Percentiles rank a stretch among this genome's conserved stretches.
Evolutionary conservation across 768 basidiomycete genomes (phyloP).

Genomic region (Mycena chlorophos): DNA sequence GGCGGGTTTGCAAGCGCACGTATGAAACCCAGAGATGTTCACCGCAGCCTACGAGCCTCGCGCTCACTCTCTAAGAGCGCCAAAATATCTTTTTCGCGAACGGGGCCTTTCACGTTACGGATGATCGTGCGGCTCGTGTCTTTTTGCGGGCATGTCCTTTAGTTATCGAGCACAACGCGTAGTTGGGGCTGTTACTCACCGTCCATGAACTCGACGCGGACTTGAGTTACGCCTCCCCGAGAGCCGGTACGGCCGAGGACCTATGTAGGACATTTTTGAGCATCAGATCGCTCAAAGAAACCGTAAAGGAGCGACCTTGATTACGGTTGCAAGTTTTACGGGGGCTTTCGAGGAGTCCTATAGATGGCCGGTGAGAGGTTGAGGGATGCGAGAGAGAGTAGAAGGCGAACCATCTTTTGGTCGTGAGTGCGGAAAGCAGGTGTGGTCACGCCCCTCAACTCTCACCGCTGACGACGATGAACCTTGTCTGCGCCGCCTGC

Average conservation of each 20-base stretch:
- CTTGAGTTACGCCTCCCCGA: conserved; percentile 98
- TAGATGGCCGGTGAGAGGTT: background rate
- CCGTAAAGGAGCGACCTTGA: conserved; percentile 63
- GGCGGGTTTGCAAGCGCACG: too few species aligned
- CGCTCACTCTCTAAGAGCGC: conserved; percentile 97
- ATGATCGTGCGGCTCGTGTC: conserved; percentile 93
- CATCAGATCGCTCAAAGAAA: background rate
- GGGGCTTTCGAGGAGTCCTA: conserved; percentile 88
- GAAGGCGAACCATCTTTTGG: background rate
- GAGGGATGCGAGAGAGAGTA: background rate
- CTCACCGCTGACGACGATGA: background rate
- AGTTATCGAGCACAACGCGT: too few species aligned
- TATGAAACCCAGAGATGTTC: too few species aligned
- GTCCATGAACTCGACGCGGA: conserved; percentile 99
- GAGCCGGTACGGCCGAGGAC: conserved; percentile 98
- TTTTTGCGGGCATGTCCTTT: too few species aligned
- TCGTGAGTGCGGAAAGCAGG: background rate
- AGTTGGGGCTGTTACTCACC: too few species aligned
- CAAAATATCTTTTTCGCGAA: conserved; percentile 93
- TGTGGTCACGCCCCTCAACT: background rate
- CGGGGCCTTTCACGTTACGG: conserved; percentile 98
- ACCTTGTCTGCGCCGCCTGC: too few species aligned
- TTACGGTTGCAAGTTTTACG: conserved; percentile 96
- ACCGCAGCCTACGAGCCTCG: too few species aligned
- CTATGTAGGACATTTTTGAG: conserved; percentile 41